phyloP scores from a whole-genome alignment of 2,329 filamentous ascomycete genomes.

The Fusarium fracticaudum region DNA sequence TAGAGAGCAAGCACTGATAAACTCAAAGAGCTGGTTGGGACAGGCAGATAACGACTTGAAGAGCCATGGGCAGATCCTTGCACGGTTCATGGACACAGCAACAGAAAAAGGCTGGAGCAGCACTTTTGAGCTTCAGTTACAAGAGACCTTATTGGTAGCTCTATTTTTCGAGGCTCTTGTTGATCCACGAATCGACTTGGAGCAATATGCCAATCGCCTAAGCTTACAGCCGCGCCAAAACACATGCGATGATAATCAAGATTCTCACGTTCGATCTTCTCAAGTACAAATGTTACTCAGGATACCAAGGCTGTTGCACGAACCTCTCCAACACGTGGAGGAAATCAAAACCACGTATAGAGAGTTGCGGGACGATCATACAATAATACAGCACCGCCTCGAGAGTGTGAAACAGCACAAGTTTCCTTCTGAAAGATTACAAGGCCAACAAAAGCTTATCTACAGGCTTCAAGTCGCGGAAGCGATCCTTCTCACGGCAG shows the following conservation, averaged over 20 bases:
- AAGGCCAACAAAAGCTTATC: neutral
- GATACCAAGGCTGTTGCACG: neutral
- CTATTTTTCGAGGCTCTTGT: neutral
- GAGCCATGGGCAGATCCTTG: neutral
- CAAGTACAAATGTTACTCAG: neutral
- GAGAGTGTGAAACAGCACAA: neutral
- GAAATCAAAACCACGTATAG: neutral
- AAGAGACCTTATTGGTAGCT: neutral
- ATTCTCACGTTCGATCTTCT: neutral
- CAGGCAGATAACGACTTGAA: constrained; percentile 9
- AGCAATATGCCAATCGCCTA: neutral
- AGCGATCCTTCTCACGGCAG: neutral
- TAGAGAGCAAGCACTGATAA: neutral
- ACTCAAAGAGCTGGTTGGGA: constrained; percentile 42
- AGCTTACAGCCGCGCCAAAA: neutral
- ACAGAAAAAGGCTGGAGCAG: neutral
- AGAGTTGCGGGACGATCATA: neutral
- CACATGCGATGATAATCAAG: neutral
- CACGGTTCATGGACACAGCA: neutral
- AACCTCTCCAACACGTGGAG: neutral
- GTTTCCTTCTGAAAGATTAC: neutral
- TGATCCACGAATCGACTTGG: neutral
- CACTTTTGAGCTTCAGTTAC: neutral
- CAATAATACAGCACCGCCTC: neutral
- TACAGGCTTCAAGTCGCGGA: neutral